These are phyloP conservation scores for Juncus effusus DNA, from an alignment of 176 grass and related monocot genomes.

Conservation along the genomic window DNA sequence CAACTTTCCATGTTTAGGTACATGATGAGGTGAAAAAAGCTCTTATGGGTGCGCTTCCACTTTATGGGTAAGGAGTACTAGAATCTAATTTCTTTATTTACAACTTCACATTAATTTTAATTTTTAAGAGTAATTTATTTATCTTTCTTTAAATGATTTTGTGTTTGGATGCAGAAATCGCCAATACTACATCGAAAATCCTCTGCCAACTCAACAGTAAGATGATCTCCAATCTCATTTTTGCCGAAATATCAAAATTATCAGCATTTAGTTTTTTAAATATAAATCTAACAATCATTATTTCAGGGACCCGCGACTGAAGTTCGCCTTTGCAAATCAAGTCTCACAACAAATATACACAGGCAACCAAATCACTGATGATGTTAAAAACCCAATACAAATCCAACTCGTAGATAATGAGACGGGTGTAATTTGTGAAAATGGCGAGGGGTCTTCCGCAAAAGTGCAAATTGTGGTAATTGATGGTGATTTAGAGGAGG, in stretches of 20 bases:
- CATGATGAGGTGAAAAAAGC: constrained; percentile 81
- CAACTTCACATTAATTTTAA: too few species aligned
- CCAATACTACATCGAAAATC: constrained; percentile 18
- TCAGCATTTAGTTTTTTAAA: not conserved
- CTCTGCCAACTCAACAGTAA: not conserved
- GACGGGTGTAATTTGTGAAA: constrained; percentile 44
- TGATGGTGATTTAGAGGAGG: constrained; percentile 80
- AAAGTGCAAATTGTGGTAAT: constrained; percentile 84
- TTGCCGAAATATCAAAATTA: not conserved
- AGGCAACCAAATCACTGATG: constrained; percentile 59
- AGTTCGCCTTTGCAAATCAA: constrained; percentile 60
- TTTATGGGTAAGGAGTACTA: constrained; percentile 52
- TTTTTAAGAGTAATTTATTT: too few species aligned
- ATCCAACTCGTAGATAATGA: constrained; percentile 53
- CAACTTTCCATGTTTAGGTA: constrained; percentile 39
- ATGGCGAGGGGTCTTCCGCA: constrained; percentile 41
- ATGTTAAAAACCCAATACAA: constrained; percentile 54
- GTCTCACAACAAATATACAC: constrained; percentile 77
- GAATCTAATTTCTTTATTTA: constrained; percentile 1
- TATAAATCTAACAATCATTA: constrained; percentile 21
- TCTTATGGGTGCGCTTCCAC: constrained; percentile 39
- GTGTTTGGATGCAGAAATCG: not conserved
- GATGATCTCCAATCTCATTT: not conserved
- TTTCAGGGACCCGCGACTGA: constrained; percentile 48
- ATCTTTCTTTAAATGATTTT: not conserved